Percentiles rank a stretch among this genome's conserved stretches.
Conservation (phyloP, 371 early-diverging fungal species). For the Haplosporangium sp. region DNA sequence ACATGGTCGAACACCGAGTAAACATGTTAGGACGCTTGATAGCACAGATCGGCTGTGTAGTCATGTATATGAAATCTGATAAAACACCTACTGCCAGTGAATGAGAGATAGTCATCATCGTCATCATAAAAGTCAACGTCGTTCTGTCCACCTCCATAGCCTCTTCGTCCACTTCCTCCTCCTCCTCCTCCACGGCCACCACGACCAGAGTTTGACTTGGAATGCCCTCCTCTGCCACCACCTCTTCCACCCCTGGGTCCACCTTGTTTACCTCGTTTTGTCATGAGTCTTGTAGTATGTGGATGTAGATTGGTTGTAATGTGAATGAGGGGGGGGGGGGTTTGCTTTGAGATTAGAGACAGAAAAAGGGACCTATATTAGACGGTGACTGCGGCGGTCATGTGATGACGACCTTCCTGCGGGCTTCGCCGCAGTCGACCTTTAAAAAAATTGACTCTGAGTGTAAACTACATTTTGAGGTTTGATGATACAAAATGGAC, state of each 20-base stretch:
- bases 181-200: conserved; percentile 19
- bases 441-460: neutral
- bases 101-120: conserved; percentile 37
- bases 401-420: conserved; percentile 7
- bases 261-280: conserved; percentile 33
- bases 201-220: conserved; percentile 13
- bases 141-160: conserved; percentile 7
- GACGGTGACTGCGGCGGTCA: conserved; percentile 21
- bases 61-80: neutral
- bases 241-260: conserved; percentile 20
- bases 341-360: conserved; percentile 1
- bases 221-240: conserved; percentile 42
- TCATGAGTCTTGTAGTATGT: conserved; percentile 20
- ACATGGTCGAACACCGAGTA: neutral
- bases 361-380: neutral
- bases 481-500: too few species aligned
- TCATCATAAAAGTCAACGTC: conserved; percentile 23
- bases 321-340: neutral
- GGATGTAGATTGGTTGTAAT: conserved; percentile 3
- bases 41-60: neutral
- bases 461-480: too few species aligned
- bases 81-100: conserved; percentile 27
- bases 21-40: neutral
- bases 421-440: conserved; percentile 1
- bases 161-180: conserved; percentile 7